Percentiles rank a stretch among this genome's conserved stretches.
phyloP scores from a whole-genome alignment of 2,329 filamentous ascomycete genomes.

The Mycosphaerelloides madeirae region DNA sequence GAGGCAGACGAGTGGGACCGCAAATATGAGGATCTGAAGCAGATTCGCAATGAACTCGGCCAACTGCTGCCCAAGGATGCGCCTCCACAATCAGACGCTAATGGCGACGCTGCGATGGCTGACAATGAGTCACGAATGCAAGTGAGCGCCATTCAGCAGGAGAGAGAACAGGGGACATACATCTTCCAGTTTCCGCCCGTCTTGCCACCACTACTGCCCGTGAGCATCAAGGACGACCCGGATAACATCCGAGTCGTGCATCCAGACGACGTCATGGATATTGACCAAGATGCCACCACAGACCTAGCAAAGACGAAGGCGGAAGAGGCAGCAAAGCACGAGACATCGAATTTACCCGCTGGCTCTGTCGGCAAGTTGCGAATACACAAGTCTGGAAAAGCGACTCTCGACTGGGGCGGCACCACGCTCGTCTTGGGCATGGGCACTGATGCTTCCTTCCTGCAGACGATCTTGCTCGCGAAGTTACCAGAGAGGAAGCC shows the following conservation, averaged over 20 bases:
- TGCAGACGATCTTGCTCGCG: conserved; percentile 55
- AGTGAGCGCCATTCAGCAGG: conserved; percentile 23
- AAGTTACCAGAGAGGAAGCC: conserved; percentile 29
- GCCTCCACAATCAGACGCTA: conserved; percentile 30
- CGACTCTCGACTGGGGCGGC: conserved; percentile 60
- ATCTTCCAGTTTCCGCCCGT: conserved; percentile 62
- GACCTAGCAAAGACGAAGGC: conserved; percentile 4
- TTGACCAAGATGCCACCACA: conserved; percentile 8
- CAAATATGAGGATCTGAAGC: conserved; percentile 43
- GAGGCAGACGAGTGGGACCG: conserved; percentile 49
- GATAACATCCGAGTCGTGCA: conserved; percentile 15
- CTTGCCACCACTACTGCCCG: conserved; percentile 51
- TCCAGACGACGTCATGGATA: conserved; percentile 19
- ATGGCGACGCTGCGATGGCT: conserved; percentile 40
- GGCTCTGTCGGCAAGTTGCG: conserved; percentile 58
- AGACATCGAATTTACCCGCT: conserved; percentile 41
- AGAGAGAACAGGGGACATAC: conserved; percentile 53
- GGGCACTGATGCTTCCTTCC: conserved; percentile 53
- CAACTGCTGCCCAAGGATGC: conserved; percentile 29
- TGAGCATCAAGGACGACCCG: conserved; percentile 30
- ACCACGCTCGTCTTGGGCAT: conserved; percentile 55
- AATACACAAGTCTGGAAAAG: conserved; percentile 57
- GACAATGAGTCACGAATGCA: conserved; percentile 21
- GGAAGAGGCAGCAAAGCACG: conserved; percentile 24
- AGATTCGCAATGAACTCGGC: conserved; percentile 46